Conservation (phyloP, 2,329 filamentous ascomycete genomes). For the Diatrype stigma region DNA sequence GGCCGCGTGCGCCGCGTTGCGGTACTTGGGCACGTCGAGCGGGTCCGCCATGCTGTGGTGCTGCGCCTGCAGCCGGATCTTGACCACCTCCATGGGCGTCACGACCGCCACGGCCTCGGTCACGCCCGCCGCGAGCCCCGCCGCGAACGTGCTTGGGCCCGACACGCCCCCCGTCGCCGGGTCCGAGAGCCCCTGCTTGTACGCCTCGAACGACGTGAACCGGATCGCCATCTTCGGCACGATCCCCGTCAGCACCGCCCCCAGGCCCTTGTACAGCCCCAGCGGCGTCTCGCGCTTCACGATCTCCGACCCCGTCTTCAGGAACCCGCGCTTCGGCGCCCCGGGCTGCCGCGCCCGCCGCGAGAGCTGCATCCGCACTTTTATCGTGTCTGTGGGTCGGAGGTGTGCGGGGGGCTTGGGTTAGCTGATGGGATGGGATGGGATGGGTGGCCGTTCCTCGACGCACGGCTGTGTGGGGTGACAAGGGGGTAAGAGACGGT, state of each 20-base stretch:
- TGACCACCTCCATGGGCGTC: conserved; percentile 98
- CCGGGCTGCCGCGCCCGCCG: conserved; percentile 78
- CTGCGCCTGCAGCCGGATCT: conserved; percentile 96
- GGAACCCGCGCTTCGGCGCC: conserved; percentile 80
- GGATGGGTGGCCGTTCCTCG: neutral
- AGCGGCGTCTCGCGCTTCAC: conserved; percentile 85
- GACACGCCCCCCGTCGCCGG: conserved; percentile 62
- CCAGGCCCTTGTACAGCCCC: conserved; percentile 96
- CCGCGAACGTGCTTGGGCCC: conserved; percentile 62
- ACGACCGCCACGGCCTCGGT: conserved; percentile 96
- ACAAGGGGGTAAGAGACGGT: too few species aligned
- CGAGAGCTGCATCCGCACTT: conserved; percentile 99
- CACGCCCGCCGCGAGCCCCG: conserved; percentile 86
- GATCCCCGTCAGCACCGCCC: conserved; percentile 92
- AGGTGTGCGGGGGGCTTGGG: neutral
- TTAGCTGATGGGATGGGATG: neutral
- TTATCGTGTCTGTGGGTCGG: conserved; percentile 72
- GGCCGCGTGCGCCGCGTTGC: conserved; percentile 77
- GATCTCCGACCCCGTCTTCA: conserved; percentile 81
- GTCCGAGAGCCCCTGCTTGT: conserved; percentile 79
- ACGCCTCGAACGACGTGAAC: conserved; percentile 94
- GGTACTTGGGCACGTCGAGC: conserved; percentile 93
- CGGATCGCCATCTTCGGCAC: conserved; percentile 99
- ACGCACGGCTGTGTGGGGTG: neutral
- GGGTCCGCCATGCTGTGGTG: conserved; percentile 98